Evolutionary conservation across 1,139 yeast species (phyloP), one percentile per base, ranked within the genome.

Genomic region (Zygoascus meyerae): DNA sequence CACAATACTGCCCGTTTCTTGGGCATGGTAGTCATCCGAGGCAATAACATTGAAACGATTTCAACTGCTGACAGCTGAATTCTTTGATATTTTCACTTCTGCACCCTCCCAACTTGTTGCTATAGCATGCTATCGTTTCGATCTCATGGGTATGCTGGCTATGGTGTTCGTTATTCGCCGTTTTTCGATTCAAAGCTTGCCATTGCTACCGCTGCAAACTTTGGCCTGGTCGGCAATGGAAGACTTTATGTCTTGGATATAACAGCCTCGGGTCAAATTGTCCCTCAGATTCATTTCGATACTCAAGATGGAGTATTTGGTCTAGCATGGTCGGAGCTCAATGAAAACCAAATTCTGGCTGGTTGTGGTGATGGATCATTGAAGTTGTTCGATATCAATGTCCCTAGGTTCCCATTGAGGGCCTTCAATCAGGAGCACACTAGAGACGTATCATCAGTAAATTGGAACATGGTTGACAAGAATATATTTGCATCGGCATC

Each of bases 221-320:
- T 83, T 65, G 97, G 97, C 2, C 71, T 92, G 8, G 96, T 87
- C 3, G 98, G 98, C 2, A 92, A 92, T 63, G 98, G 98, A 2
- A 74, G 86, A 53, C 70, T 92, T 29, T 82, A 72, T 57, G 71
- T 90, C 1, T 69, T 90, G 33, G 79, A 79, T 46, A 83, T 92
- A 46, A 78, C 76, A 43, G 77, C 80, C 8, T 70, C 73, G 51
- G 97, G 97, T 1, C 61, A 62, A 11, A 74, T 86, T 17, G 59
- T 61, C 5, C 76, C 76, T 37, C 81, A 79, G 47, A 69, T 75
- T 3, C 67, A 74, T 12, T 90, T 87, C 72, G 90, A 89, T 52
- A 90, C 97, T 1, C 97, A 90, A 64, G 98, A 92, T 65, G 95
- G 97, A 4, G 69, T 90, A 17, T 89, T 86, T 61, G 95, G 86